Evolutionary conservation across 2,329 filamentous ascomycete genomes (phyloP).

Genomic region (Chaetomium strumarium): DNA sequence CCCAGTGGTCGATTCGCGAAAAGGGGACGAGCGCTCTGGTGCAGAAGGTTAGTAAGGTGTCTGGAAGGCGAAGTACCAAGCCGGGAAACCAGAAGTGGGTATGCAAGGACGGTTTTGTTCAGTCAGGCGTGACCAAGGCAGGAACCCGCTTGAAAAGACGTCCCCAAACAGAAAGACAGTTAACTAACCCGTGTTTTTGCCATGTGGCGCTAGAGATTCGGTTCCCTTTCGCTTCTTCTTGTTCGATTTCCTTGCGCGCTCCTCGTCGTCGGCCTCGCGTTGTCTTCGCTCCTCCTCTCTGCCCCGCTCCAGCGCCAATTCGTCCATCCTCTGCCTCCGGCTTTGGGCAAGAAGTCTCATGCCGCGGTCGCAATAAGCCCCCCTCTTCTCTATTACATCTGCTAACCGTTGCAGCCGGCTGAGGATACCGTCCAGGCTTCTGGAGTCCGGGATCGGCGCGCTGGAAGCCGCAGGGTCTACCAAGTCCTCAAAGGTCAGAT

Average conservation of each 20-base stretch:
- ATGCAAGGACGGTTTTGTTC: background rate
- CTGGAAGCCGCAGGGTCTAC: constrained; percentile 56
- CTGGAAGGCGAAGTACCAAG: background rate
- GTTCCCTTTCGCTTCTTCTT: constrained; percentile 74
- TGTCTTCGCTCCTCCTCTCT: constrained; percentile 46
- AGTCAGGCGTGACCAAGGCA: background rate
- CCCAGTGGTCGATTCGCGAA: constrained; percentile 38
- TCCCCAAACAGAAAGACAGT: background rate
- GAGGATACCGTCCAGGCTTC: constrained; percentile 57
- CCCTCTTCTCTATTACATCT: constrained; percentile 61
- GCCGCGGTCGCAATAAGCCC: constrained; percentile 62
- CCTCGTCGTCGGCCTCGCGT: constrained; percentile 44
- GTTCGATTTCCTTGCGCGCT: constrained; percentile 51
- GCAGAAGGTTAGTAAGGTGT: constrained; percentile 16
- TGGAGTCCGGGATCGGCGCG: constrained; percentile 57
- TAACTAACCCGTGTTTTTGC: constrained; percentile 36
- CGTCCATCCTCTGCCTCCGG: constrained; percentile 56
- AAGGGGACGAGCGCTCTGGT: constrained; percentile 49
- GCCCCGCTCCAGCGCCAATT: constrained; percentile 40
- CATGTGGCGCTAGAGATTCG: constrained; percentile 51
- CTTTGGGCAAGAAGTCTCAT: constrained; percentile 64
- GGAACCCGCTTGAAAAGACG: background rate
- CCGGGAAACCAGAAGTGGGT: constrained; percentile 4
- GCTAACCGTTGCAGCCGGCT: constrained; percentile 58
- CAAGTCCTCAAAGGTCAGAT: constrained; percentile 62